Evolutionary conservation across 75 land plant species (phyloP), one percentile per base, ranked within the genome.

Genomic region (Cryptomeria japonica): DNA sequence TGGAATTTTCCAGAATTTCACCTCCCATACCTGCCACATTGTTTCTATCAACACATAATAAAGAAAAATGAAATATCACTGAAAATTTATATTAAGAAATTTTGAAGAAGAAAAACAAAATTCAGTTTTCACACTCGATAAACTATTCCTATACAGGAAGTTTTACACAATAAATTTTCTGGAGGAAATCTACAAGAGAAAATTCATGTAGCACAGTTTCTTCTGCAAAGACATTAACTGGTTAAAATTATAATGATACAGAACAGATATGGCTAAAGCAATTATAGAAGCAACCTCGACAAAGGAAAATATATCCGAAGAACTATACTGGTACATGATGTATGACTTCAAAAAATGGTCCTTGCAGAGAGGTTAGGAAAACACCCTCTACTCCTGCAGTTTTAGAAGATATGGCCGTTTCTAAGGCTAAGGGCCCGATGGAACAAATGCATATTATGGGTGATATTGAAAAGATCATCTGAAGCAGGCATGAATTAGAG

Each of bases 1-100:
- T 28, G 84, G 51, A 46, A 82, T 82, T 13, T 46, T 82, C 84
- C 84, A 82, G 49, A 82, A 82, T 82, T 82, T 46, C 84, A 82
- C 84, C 47, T 82, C 84, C 84, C 84, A 82, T 82, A 82, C 84
- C 84, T 82, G 84, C 51, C 47, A 44, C 13, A 25, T 22, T 46
- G 46, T 82, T 44, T 46, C 39, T n/a, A 44, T 42, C n/a, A 46
- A n/a, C 28, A 28, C 84, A 82, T 3, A 10, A 82, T 22, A 82
- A 44, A 25, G 14, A n/a, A 46, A 41, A 46, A 46, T 42, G 51
- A 82, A 46, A 42, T 28, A 11, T 46, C 4, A 44, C 15, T 25
- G 14, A 46, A 4, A 46, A 79, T 38, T 41, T n/a, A 22, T 25
- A 44, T 80, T 22, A 22, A 80, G 28, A 80, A 25, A 6, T 28